Conservation (phyloP, 148 eudicot genomes). For the Amaranthus palmeri region DNA sequence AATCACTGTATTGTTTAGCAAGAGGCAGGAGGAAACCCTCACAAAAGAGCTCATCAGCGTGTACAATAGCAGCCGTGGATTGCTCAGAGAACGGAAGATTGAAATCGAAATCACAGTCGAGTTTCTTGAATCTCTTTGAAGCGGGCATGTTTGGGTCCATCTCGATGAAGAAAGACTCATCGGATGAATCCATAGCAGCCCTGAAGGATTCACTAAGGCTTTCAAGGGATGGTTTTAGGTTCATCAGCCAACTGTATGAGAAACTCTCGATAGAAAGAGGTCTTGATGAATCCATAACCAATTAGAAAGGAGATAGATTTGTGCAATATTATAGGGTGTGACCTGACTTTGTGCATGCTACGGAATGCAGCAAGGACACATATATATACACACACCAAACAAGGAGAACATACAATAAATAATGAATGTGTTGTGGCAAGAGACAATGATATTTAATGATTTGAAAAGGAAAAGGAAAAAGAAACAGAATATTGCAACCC, state of each 20-base stretch:
- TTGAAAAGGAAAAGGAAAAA: neutral
- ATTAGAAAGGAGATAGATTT: constrained; percentile 3
- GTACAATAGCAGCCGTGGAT: constrained; percentile 34
- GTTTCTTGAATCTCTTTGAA: constrained; percentile 59
- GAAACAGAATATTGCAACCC: neutral
- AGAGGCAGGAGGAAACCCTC: constrained; percentile 51
- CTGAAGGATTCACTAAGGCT: constrained; percentile 51
- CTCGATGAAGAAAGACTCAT: constrained; percentile 70
- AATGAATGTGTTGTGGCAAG: constrained; percentile 11
- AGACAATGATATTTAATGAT: neutral
- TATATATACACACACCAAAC: constrained; percentile 25
- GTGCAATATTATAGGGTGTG: neutral
- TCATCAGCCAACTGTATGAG: constrained; percentile 72
- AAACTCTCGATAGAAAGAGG: constrained; percentile 78
- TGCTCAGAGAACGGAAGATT: constrained; percentile 44
- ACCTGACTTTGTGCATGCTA: too few species aligned
- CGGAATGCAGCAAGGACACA: constrained; percentile 14
- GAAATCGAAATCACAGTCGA: constrained; percentile 45
- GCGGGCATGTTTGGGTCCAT: constrained; percentile 87
- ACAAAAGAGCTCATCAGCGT: constrained; percentile 71
- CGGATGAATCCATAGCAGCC: constrained; percentile 46
- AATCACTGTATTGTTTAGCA: constrained; percentile 18
- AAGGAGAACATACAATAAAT: constrained; percentile 27
- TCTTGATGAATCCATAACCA: constrained; percentile 38
- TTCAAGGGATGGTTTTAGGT: constrained; percentile 60